Percentiles rank a stretch among this genome's conserved stretches.
phyloP scores from a whole-genome alignment of 306 rosid genomes.

The Chamaecrista fasciculata region DNA sequence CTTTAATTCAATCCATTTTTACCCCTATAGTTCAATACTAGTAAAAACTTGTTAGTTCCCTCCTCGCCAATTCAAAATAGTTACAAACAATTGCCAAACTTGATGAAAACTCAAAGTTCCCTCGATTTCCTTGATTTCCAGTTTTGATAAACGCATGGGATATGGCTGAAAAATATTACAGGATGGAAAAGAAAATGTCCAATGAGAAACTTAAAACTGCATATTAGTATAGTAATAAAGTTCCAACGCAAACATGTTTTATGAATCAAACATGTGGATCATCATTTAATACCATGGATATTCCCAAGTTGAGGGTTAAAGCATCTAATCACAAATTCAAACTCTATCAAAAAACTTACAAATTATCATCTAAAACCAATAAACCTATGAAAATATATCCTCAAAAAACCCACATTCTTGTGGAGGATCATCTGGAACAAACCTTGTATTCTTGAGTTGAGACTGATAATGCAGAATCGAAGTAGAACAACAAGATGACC shows the following conservation, averaged over 20 bases:
- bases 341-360: background rate
- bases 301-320: background rate
- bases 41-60: too few species aligned
- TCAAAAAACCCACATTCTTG: background rate
- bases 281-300: background rate
- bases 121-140: background rate
- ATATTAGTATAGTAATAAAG: too few species aligned
- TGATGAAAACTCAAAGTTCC: background rate
- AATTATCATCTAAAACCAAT: background rate
- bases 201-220: background rate
- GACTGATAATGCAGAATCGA: background rate
- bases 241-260: too few species aligned
- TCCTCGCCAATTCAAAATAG: background rate
- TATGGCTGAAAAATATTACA: background rate
- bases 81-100: background rate
- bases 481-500: slow-evolving; percentile 12
- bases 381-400: background rate
- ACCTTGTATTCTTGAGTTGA: background rate
- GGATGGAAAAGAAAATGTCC: background rate
- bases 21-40: background rate
- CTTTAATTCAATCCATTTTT: background rate
- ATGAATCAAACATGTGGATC: background rate
- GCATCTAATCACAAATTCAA: background rate
- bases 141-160: background rate
- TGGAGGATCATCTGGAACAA: background rate